Evolutionary conservation across 768 basidiomycete species (phyloP), one percentile per base, ranked within the genome.

Genomic region (Mycena indigotica): DNA sequence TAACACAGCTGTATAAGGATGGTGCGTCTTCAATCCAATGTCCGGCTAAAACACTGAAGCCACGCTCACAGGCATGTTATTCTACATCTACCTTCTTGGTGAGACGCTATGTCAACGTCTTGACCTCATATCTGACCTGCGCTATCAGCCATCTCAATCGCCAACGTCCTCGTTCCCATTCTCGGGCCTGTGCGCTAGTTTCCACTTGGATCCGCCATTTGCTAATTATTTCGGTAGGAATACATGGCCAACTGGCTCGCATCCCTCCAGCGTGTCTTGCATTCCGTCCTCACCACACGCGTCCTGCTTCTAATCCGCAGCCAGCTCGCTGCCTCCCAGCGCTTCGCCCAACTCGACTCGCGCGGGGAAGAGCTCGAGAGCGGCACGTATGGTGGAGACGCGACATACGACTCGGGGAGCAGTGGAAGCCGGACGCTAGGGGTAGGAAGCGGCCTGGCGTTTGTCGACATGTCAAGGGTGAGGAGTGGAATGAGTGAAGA

Each of bases 241-340:
- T 21, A 12, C 52, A 78, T 75, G 45, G 73, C 74, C 26, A 78
- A 77, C 49, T 78, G 77, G 78, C 70, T 78, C 24, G 74, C 73
- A 15, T 75, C 75, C 4, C 46, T 28, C 5, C 77, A 79, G 60
- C 74, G 77, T 29, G 75, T 77, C 25, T 59, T 78, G n/a, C 78
- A 79, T 62, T 77, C 76, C 15, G 66, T 78, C 13, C 64, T 79
- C 38, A 77, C 75, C 63, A 76, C 66, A 28, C 73, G 77, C 24
- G 75, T 79, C 19, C 69, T 80, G 4, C 65, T 80, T 38, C 69
- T 74, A 28, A 77, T 80, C 23, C 46, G 46, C 46, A 26, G 46
- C 6, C 46, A 48, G 24, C 13, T 48, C 5, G 46, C 46, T 6
- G 46, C 46, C 6, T 12, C 25, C 4, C 46, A 26, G 46, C 46